Evolutionary conservation across 2,329 filamentous ascomycete genomes (phyloP).

Genomic region (Cyphellophora attinorum): DNA sequence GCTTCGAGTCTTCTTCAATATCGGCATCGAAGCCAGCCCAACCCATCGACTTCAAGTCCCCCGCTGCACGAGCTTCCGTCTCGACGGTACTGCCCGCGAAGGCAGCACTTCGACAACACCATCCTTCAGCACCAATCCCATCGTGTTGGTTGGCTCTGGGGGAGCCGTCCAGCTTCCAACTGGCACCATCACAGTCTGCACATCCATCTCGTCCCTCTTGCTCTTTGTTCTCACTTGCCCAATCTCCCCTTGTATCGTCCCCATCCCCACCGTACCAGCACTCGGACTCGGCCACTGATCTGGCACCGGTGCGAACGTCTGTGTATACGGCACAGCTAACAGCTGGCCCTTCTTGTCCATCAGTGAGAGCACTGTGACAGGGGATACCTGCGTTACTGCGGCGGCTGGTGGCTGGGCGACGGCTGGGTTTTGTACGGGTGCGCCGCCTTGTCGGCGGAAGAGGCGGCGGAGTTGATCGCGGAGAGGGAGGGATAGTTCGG

Average conservation of each 20-base stretch:
- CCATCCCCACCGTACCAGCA: conserved; percentile 23
- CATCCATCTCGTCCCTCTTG: too few species aligned
- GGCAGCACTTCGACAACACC: too few species aligned
- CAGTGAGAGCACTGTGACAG: conserved; percentile 20
- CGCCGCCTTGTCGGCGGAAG: not conserved
- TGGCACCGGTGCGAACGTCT: conserved; percentile 20
- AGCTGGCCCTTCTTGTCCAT: conserved; percentile 6
- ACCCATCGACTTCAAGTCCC: too few species aligned
- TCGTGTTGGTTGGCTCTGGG: too few species aligned
- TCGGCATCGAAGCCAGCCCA: too few species aligned
- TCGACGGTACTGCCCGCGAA: too few species aligned
- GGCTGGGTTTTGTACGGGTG: not conserved
- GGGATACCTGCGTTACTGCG: conserved; percentile 19
- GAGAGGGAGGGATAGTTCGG: not conserved
- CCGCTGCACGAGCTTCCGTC: too few species aligned
- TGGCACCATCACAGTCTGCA: too few species aligned
- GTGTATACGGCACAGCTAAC: conserved; percentile 18
- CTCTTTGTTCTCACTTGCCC: conserved; percentile 16
- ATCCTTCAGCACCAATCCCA: too few species aligned
- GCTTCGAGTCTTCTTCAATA: too few species aligned
- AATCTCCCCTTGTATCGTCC: conserved; percentile 18
- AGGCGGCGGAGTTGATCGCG: not conserved
- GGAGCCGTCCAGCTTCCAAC: too few species aligned
- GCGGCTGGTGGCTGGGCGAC: conserved; percentile 16
- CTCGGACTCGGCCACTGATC: conserved; percentile 23